These are phyloP conservation scores for Picea glauca DNA, from an alignment of 75 land plant species.

Conservation along the genomic window DNA sequence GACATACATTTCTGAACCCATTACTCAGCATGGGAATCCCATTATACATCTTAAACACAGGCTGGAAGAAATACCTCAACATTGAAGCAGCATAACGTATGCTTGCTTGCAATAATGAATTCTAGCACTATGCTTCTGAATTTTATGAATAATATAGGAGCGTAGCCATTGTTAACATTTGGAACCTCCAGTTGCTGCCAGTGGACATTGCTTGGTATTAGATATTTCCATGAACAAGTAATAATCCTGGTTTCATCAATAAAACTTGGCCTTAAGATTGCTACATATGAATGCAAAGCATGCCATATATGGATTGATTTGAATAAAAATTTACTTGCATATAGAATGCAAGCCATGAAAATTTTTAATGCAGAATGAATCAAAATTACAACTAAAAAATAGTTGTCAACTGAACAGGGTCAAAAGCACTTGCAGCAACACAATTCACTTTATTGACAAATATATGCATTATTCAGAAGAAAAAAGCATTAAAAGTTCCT, in stretches of 20 bases:
- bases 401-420: not conserved
- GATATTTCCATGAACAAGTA: not conserved
- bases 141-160: slow-evolving; percentile 54
- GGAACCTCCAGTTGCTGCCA: not conserved
- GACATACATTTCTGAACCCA: no score
- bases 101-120: slow-evolving; percentile 37
- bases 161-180: not conserved
- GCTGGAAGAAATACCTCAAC: slow-evolving; percentile 47
- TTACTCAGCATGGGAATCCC: not conserved
- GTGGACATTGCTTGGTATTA: not conserved
- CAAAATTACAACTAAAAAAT: not conserved
- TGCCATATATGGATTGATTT: not conserved
- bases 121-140: slow-evolving; percentile 44
- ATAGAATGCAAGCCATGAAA: not conserved
- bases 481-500: no score
- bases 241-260: not conserved
- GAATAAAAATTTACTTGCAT: not conserved
- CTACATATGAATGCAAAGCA: not conserved
- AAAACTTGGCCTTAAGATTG: not conserved
- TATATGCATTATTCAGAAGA: not conserved
- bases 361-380: not conserved
- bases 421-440: not conserved
- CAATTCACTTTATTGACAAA: not conserved
- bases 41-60: not conserved
- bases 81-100: slow-evolving; percentile 41